A percentile compares a stretch with the other conserved stretches of the same genome.
These are phyloP conservation scores for Elymus sibiricus DNA, from an alignment of 176 grass and related monocot species.

Conservation along the genomic window DNA sequence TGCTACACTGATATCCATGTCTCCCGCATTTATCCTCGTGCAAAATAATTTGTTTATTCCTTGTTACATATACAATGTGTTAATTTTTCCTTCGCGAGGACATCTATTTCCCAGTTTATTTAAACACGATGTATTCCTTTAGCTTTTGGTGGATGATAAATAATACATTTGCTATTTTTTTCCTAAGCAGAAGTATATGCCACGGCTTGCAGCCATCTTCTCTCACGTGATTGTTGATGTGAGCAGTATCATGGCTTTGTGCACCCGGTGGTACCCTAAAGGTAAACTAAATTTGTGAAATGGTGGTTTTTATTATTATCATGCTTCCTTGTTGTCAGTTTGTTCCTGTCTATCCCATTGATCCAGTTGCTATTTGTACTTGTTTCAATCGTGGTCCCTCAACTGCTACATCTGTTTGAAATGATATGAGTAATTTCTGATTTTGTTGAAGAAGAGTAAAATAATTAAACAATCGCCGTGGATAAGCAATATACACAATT, in stretches of 20 bases:
- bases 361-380: neutral
- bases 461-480: neutral
- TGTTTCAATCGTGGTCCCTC: neutral
- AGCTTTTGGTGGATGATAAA: slow-evolving; percentile 19
- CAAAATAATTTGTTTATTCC: neutral
- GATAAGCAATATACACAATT: neutral
- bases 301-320: neutral
- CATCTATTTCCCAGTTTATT: neutral
- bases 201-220: slow-evolving; percentile 66
- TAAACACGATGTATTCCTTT: slow-evolving; percentile 7
- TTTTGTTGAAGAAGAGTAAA: neutral
- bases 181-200: slow-evolving; percentile 82
- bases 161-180: slow-evolving; percentile 26
- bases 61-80: neutral
- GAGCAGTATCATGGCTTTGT: slow-evolving; percentile 90
- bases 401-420: neutral
- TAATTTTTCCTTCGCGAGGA: neutral
- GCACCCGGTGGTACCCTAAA: slow-evolving; percentile 81
- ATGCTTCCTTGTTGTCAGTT: neutral
- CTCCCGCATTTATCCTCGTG: neutral
- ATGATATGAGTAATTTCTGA: neutral
- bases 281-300: slow-evolving; percentile 37
- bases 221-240: slow-evolving; percentile 80
- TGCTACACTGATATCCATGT: neutral
- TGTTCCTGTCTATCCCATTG: neutral